Base-by-base conservation (phyloP, 768 basidiomycete species). In the Russula vinacea region DNA sequence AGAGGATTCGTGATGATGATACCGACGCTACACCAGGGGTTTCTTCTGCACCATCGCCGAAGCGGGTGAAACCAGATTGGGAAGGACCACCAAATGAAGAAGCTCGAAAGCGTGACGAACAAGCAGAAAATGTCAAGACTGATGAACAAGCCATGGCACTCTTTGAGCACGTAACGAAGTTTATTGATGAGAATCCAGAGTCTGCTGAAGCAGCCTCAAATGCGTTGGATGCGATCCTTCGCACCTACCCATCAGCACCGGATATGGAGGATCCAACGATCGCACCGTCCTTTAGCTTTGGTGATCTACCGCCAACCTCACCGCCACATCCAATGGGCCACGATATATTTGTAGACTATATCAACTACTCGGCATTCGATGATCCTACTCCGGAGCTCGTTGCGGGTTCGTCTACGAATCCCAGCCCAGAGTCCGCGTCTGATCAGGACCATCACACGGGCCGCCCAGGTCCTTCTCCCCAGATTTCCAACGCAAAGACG, bases 301-400 rank as follows among this genome's bases (percentile, higher is more conserved):
- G 75, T 72, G 26, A 73, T 69, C n/a, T 73, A 60, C 56, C 37
- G 70, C 74, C 67, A 74, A 67, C 62, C 35, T 61, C 58, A 3
- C 55, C 42, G 37, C 58, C 71, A 49, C 72, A 72, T 1, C 70
- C 72, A 64, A 63, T 71, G 13, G 70, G 77, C 26, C 70, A 77
- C 16, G 81, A 81, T 68, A 80, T 85, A 26, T 83, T 84, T 56
- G 80, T 81, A 56, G 81, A 85, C 69, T 86, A 83, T 69, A 81
- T 91, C 72, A 89, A 91, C 73, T 88, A 88, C 67, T 83, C 88
- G 52, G 81, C 80, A 8, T 87, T 71, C 60, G 68, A 73, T 44
- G 74, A 88, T 70, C 79, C 81, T 9, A 91, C 90, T 3, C 90
- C 90, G 10, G 90, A 91, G 60, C 79, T 92, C 54, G 76, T 88